These are phyloP conservation scores for Camptophora hylomeconis DNA, from an alignment of 2,329 filamentous ascomycete genomes.

Conservation along the genomic window DNA sequence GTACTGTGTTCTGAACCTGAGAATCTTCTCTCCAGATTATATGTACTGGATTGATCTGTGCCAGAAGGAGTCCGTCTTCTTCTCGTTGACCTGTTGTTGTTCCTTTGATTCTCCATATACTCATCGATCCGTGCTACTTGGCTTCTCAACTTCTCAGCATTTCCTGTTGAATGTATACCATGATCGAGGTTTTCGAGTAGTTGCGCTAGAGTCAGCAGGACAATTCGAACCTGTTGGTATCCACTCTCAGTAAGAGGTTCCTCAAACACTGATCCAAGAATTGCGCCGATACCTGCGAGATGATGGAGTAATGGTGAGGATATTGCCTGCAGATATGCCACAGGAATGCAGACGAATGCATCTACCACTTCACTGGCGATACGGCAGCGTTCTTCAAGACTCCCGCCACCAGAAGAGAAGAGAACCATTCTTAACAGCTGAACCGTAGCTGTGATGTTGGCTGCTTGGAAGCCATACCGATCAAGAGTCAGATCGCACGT, in stretches of 20 bases:
- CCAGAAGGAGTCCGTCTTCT: too few species aligned
- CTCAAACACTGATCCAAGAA: slow-evolving; percentile 36
- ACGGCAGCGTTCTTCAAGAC: slow-evolving; percentile 32
- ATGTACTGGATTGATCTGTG: slow-evolving; percentile 2
- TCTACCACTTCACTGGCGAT: slow-evolving; percentile 33
- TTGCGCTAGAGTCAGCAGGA: slow-evolving; percentile 33
- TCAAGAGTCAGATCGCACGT: slow-evolving; percentile 33
- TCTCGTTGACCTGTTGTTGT: too few species aligned
- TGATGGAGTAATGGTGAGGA: slow-evolving; percentile 37
- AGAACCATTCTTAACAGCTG: slow-evolving; percentile 37
- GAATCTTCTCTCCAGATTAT: slow-evolving; percentile 1
- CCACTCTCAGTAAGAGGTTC: slow-evolving; percentile 29
- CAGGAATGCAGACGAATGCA: slow-evolving; percentile 30
- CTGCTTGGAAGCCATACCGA: slow-evolving; percentile 36
- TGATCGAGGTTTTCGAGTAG: slow-evolving; percentile 33
- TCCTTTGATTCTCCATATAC: slow-evolving; percentile 25
- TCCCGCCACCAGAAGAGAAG: slow-evolving; percentile 24
- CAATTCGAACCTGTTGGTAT: slow-evolving; percentile 29
- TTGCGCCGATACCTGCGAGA: slow-evolving; percentile 35
- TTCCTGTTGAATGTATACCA: slow-evolving; percentile 26
- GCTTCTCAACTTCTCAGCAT: slow-evolving; percentile 26
- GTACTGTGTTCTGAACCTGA: slow-evolving; percentile 6
- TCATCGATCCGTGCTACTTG: slow-evolving; percentile 33
- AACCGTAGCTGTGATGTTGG: slow-evolving; percentile 37
- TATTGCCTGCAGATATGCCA: slow-evolving; percentile 34